Percentiles rank a stretch among this genome's conserved stretches.
These are phyloP conservation scores for Mariannaea elegans DNA, from an alignment of 2,329 filamentous ascomycete species.

Conservation along the genomic window DNA sequence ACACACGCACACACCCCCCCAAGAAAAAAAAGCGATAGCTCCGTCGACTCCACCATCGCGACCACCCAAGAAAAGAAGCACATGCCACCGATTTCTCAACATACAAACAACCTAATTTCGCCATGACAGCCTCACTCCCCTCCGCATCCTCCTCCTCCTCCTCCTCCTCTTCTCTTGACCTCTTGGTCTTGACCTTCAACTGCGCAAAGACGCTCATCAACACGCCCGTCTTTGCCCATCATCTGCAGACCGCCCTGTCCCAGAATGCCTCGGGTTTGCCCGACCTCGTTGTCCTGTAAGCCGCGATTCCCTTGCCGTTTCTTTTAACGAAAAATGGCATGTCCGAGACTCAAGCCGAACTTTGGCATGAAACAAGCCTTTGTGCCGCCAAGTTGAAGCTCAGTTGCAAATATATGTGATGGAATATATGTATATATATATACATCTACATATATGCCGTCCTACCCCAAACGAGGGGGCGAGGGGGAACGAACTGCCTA, in stretches of 20 bases:
- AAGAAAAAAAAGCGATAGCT: slow-evolving; percentile 7
- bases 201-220: slow-evolving; percentile 79
- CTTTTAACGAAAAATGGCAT: background rate
- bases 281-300: slow-evolving; percentile 67
- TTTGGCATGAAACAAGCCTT: background rate
- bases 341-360: background rate
- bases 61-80: background rate
- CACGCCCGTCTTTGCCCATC: slow-evolving; percentile 73
- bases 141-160: slow-evolving; percentile 31
- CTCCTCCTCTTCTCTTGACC: slow-evolving; percentile 66
- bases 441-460: background rate
- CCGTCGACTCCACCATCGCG: slow-evolving; percentile 4
- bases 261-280: slow-evolving; percentile 58
- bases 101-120: slow-evolving; percentile 2
- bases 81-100: slow-evolving; percentile 1
- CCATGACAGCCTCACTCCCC: background rate
- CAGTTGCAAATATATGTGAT: background rate
- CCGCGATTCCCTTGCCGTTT: slow-evolving; percentile 33
- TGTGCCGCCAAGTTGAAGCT: background rate
- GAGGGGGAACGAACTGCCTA: background rate
- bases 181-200: slow-evolving; percentile 90
- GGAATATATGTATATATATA: background rate
- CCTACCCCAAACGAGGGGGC: background rate
- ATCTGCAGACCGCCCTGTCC: slow-evolving; percentile 70
- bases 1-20: too few species aligned